phyloP scores from a whole-genome alignment of 106 monocot species.

The Dactylorhiza incarnata region DNA sequence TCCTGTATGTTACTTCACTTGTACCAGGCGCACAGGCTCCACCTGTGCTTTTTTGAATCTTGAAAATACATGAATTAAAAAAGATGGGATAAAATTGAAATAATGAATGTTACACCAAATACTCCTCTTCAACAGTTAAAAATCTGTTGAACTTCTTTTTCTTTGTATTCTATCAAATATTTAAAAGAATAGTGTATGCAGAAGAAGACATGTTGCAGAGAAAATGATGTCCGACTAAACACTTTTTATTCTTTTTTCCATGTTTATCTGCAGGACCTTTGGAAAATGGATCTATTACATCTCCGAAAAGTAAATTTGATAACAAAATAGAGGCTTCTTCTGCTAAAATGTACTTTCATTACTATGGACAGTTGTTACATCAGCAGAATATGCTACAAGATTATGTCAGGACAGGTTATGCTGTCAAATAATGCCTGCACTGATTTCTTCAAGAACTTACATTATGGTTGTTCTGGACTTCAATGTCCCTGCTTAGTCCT shows the following conservation, averaged over 20 bases:
- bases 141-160: neutral
- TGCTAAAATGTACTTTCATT: slow-evolving; percentile 99
- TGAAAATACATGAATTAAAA: neutral
- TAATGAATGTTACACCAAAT: too few relatives aligned
- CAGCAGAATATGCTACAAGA: slow-evolving; percentile 99
- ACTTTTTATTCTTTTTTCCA: neutral
- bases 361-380: slow-evolving; percentile 91
- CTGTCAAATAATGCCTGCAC: neutral
- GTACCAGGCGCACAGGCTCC: too few relatives aligned
- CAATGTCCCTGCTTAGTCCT: neutral
- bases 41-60: too few relatives aligned
- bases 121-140: neutral
- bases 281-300: slow-evolving; percentile 52
- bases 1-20: too few relatives aligned
- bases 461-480: neutral
- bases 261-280: slow-evolving; percentile 32
- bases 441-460: neutral
- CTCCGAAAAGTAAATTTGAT: slow-evolving; percentile 83
- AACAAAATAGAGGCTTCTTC: slow-evolving; percentile 91
- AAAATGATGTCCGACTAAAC: neutral
- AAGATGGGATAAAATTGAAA: neutral
- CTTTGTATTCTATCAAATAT: neutral
- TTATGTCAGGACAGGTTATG: slow-evolving; percentile 96
- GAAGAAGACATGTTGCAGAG: neutral
- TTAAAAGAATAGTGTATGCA: neutral